Evolutionary conservation across 2,329 filamentous ascomycete genomes (phyloP), one percentile per base, ranked within the genome.

Genomic region (Chlorencoelia australis): DNA sequence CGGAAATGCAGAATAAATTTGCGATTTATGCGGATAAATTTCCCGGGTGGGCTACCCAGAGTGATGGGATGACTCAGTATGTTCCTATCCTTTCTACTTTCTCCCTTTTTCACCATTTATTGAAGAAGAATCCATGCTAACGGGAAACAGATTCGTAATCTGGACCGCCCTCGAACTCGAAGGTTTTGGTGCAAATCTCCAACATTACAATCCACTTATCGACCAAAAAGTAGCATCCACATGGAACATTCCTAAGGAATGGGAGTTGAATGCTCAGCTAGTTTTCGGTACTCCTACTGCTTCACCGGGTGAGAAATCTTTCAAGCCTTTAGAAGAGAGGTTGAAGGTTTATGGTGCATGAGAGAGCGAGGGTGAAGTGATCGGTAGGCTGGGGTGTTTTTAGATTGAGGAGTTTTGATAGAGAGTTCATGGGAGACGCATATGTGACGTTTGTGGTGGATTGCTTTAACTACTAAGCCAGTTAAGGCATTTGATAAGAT

Each of bases 161-260:
- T 94, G 87, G 87, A 79, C 79, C 13, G 82, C 79, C 4, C 75
- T 94, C 39, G 82, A 88, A 64, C 70, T 79, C 42, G 85, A 91
- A 58, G 86, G 87, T 19, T 73, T 93, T 39, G 86, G 86, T 47
- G 82, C 80, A 57, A 94, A 88, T 69, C 71, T 94, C 35, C 87
- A 94, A 70, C 87, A 94, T 67, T 94, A 94, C 70, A 91, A 86
- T 72, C 86, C 86, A 14, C 62, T 94, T 40, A 75, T 93, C 50
- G 82, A 94, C 63, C 68, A 70, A 47, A 75, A 78, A 64, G 80
- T 87, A 35, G 63, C 70, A 29, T 36, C 62, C 43, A 65, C 75
- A 50, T 94, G 84, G 82, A 69, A 70, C 39, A 51, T 94, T 20
- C 81, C 83, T 28, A 54, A 63, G 13, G 70, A 71, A 51, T 94